Percentiles rank a stretch among this genome's conserved stretches.
These are phyloP conservation scores for Cladosporium austrohemisphaericum DNA, from an alignment of 2,329 filamentous ascomycete species.

Conservation along the genomic window DNA sequence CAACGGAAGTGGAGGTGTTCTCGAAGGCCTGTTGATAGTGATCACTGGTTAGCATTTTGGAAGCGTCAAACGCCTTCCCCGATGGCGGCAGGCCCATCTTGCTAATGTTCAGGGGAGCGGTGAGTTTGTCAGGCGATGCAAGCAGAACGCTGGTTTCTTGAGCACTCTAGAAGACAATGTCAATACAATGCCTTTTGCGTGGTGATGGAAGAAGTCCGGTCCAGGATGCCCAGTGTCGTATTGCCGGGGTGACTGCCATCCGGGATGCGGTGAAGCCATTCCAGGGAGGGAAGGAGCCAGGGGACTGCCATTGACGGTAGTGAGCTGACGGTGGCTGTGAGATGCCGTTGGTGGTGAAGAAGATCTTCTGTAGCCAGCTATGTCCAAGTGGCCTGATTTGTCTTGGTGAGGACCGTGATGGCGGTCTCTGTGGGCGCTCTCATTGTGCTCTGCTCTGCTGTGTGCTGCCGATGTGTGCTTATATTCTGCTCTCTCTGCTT, in stretches of 20 bases:
- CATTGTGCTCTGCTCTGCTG: neutral
- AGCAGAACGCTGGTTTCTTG: neutral
- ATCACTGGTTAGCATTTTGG: conserved; percentile 17
- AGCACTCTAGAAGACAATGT: neutral
- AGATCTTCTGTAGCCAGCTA: no score
- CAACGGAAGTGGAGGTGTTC: conserved; percentile 97
- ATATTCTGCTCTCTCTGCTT: neutral
- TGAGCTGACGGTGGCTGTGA: no score
- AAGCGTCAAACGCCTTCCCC: neutral
- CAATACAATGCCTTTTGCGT: neutral
- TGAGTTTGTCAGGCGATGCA: neutral
- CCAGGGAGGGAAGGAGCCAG: neutral
- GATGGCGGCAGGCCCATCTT: neutral
- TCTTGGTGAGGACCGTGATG: no score
- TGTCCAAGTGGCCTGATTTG: neutral
- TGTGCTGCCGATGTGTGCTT: neutral
- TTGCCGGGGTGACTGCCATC: conserved; percentile 1
- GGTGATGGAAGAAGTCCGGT: neutral
- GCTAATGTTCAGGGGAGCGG: neutral
- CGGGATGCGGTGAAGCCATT: conserved; percentile 7
- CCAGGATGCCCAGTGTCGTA: neutral
- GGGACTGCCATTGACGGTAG: neutral
- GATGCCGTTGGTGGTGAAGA: no score
- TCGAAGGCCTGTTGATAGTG: conserved; percentile 74
- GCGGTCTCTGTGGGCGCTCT: neutral